phyloP scores from a whole-genome alignment of 805 yeast genomes.

The Wickerhamiella sorbophila region DNA sequence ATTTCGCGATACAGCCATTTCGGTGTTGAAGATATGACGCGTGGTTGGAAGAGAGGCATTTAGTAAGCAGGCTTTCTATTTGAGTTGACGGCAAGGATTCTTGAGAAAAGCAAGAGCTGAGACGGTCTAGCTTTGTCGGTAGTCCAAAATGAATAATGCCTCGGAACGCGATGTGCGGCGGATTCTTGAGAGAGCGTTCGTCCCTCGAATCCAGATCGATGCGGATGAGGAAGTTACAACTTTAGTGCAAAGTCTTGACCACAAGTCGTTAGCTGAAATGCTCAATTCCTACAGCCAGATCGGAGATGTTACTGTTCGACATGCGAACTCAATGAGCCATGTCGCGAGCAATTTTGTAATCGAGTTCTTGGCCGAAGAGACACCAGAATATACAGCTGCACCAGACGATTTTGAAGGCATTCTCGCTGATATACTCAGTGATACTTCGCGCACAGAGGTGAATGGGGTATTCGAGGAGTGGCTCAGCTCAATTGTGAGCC shows the following conservation, averaged over 20 bases:
- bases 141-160: too few species aligned
- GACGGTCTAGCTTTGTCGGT: too few species aligned
- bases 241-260: conserved; percentile 29
- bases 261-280: conserved; percentile 32
- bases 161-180: too few species aligned
- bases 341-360: conserved; percentile 39
- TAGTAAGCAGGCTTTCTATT: too few species aligned
- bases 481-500: not conserved
- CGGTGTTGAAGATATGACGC: too few species aligned
- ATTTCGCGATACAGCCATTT: too few species aligned
- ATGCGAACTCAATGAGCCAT: conserved; percentile 37
- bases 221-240: conserved; percentile 33
- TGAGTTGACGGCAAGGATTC: too few species aligned
- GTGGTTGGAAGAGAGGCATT: too few species aligned
- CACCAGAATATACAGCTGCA: conserved; percentile 3
- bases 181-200: too few species aligned
- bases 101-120: too few species aligned
- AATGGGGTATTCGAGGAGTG: not conserved
- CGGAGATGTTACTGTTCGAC: conserved; percentile 35
- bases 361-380: conserved; percentile 27
- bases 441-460: not conserved
- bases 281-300: conserved; percentile 40
- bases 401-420: conserved; percentile 8
- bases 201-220: not conserved
- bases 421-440: not conserved